phyloP scores from a whole-genome alignment of 768 basidiomycete genomes.

The Hericium alpestre region DNA sequence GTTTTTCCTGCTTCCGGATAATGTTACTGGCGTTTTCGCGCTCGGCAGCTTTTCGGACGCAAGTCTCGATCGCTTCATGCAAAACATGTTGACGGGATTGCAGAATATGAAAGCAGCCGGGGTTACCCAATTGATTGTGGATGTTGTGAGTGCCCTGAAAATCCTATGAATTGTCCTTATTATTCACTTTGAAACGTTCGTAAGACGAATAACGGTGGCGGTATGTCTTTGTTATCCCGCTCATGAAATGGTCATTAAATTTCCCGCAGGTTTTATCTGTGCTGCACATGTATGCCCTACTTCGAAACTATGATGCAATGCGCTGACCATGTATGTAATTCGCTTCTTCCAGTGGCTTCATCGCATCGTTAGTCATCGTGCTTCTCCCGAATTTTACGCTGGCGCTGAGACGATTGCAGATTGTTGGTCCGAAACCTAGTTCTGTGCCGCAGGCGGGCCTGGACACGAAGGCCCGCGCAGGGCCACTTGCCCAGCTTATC shows the following conservation, averaged over 20 bases:
- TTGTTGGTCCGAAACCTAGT: conserved; percentile 39
- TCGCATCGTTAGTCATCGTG: conserved; percentile 22
- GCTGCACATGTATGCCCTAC: neutral
- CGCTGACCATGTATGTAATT: neutral
- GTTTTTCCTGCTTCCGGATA: conserved; percentile 44
- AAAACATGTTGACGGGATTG: conserved; percentile 35
- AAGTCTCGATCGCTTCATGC: conserved; percentile 31
- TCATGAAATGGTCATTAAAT: neutral
- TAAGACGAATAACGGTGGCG: neutral
- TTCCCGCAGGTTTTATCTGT: neutral
- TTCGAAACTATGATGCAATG: neutral
- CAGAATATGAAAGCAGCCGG: conserved; percentile 35
- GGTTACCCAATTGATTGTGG: conserved; percentile 44
- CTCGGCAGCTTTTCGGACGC: conserved; percentile 47
- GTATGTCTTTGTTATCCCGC: neutral
- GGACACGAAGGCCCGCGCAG: conserved; percentile 37
- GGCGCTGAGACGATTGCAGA: conserved; percentile 13
- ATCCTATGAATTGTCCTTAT: too few species aligned
- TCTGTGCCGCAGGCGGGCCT: conserved; percentile 47
- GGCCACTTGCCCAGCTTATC: conserved; percentile 40
- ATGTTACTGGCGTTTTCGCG: conserved; percentile 43
- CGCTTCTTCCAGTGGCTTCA: conserved; percentile 25
- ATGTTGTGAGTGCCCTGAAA: conserved; percentile 27
- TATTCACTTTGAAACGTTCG: too few species aligned
- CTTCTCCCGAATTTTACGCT: neutral